Base-by-base conservation (phyloP, 192 early-diverging fungal species). In the Mortierella hygrophila region DNA sequence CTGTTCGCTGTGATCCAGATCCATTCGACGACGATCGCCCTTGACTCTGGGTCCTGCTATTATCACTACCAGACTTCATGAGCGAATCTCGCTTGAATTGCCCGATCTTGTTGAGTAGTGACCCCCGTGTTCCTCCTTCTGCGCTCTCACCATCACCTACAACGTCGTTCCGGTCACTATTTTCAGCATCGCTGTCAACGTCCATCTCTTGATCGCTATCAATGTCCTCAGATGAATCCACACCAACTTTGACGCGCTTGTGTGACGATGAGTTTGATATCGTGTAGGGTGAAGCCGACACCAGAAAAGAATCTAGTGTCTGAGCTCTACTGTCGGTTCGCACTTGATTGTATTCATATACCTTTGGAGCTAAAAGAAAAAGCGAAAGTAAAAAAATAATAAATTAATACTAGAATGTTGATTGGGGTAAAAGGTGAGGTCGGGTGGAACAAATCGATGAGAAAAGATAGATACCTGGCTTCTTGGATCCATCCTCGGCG, bases 321-420 rank as follows among this genome's bases (percentile, higher is more conserved):
- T 94, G 91, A 9, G 91, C 91, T 38, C 93, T 92, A 81, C 93
- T 96, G 81, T 99, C 97, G 29, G 97, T 98, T 9, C 98, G 92
- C 29, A 99, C 97, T 41, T 95, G 90, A 63, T 95, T 92, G 82
- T 97, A 94, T 52, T 94, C 95, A 57, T 90, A 90, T n/a, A 88
- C 83, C 38, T 92, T 91, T 35, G 75, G 88, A 11, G 84, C 54
- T 81, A 70, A 63, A 37, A 8, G 21, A 80, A 41, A 11, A 29
- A 70, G 13, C 54, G 35, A 40, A 79, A 35, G 35, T 35, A 35
- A 1, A 70, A 72, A 71, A 42, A 29, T n/a, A 21, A 18, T 32
- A 29, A n/a, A 44, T 26, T 35, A 23, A 20, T 32, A 20, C 18
- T 70, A 54, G 26, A 41, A 32, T 49, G 40, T 1, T 1, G 55